Percentiles rank a stretch among this genome's conserved stretches.
phyloP scores from a whole-genome alignment of 345 rosid species.

The Adansonia digitata region DNA sequence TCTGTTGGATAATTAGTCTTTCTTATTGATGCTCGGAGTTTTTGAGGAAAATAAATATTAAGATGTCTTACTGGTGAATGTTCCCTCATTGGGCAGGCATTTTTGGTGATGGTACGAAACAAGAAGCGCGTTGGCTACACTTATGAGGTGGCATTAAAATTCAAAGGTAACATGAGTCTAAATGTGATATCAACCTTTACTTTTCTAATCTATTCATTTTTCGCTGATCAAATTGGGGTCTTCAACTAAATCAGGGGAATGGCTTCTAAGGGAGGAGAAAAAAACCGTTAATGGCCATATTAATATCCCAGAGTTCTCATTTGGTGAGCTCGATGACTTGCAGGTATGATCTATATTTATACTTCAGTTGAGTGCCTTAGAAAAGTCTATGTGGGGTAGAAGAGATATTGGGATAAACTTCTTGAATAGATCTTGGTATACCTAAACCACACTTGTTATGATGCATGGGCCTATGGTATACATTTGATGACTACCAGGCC shows the following conservation, averaged over 20 bases:
- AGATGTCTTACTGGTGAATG: neutral
- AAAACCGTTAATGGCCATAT: constrained; percentile 58
- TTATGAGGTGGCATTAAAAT: constrained; percentile 70
- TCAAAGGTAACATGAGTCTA: constrained; percentile 42
- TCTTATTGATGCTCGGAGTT: neutral
- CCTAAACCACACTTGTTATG: neutral
- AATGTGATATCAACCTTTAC: neutral
- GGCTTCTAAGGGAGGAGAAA: constrained; percentile 61
- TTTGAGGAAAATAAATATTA: neutral
- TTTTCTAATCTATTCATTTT: neutral
- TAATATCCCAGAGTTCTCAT: constrained; percentile 80
- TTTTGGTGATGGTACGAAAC: constrained; percentile 82
- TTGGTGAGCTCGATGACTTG: constrained; percentile 87
- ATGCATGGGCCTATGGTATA: neutral
- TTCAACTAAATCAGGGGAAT: constrained; percentile 53
- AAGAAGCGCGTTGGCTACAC: constrained; percentile 89
- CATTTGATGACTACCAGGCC: neutral
- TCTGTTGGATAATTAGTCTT: neutral
- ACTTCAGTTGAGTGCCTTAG: constrained; percentile 1
- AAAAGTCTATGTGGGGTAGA: neutral
- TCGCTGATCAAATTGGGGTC: constrained; percentile 1
- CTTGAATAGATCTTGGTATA: neutral
- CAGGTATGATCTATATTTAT: constrained; percentile 48
- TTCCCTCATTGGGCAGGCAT: constrained; percentile 50
- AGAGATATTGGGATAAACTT: neutral